These are phyloP conservation scores for Scedosporium boydii DNA, from an alignment of 2,329 filamentous ascomycete species.

Conservation along the genomic window DNA sequence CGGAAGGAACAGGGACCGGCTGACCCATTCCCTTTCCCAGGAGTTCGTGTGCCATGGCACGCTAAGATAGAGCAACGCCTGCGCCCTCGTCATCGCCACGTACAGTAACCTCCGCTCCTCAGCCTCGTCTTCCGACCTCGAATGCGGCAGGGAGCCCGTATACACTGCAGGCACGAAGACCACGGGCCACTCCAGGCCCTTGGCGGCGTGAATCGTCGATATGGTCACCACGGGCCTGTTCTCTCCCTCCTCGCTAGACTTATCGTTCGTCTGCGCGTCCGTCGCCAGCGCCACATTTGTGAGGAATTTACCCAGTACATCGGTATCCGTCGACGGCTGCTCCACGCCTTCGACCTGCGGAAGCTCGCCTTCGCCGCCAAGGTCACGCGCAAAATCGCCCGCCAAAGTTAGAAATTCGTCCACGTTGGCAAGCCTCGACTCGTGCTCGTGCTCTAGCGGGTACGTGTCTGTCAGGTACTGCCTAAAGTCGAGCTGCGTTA, in stretches of 20 bases:
- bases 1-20: slow-evolving; percentile 18
- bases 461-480: slow-evolving; percentile 65
- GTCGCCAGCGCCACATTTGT: slow-evolving; percentile 82
- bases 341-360: slow-evolving; percentile 63
- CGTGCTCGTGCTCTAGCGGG: slow-evolving; percentile 65
- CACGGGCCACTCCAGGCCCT: slow-evolving; percentile 92
- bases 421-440: slow-evolving; percentile 78
- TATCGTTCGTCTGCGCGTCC: slow-evolving; percentile 59
- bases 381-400: slow-evolving; percentile 52
- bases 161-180: slow-evolving; percentile 90
- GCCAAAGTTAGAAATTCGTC: slow-evolving; percentile 79
- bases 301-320: slow-evolving; percentile 66
- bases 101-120: slow-evolving; percentile 87
- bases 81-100: slow-evolving; percentile 92
- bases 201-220: slow-evolving; percentile 92
- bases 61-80: slow-evolving; percentile 78
- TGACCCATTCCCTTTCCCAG: slow-evolving; percentile 18
- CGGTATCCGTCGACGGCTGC: slow-evolving; percentile 52
- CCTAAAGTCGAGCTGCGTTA: slow-evolving; percentile 61
- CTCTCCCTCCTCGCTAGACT: slow-evolving; percentile 39
- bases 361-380: slow-evolving; percentile 26
- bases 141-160: slow-evolving; percentile 83
- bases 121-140: slow-evolving; percentile 68
- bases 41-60: slow-evolving; percentile 48
- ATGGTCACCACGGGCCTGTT: slow-evolving; percentile 66